Evolutionary conservation across 78 protist species (phyloP).

Genomic region (Dictyostelium intermedium): DNA sequence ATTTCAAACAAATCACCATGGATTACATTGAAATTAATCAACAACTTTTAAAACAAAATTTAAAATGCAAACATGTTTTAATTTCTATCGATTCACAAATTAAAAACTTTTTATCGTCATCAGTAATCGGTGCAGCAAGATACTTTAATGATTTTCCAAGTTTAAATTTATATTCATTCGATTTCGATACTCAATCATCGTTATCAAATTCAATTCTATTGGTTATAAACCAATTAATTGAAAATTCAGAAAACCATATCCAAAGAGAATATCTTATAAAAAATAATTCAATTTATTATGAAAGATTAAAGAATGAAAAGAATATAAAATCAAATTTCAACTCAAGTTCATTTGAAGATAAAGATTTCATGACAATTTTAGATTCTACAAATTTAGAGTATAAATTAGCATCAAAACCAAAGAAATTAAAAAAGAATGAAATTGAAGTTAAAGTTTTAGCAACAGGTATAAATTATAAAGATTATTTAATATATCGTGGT

Average conservation of each 20-base stretch:
- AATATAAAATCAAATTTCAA: neutral
- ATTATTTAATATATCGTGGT: conserved; percentile 32
- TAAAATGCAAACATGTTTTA: neutral
- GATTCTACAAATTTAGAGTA: neutral
- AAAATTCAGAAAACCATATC: neutral
- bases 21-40: conserved; percentile 42
- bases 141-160: neutral
- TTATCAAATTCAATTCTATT: neutral
- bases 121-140: neutral
- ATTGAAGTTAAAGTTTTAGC: conserved; percentile 51
- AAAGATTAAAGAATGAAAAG: conserved; percentile 11
- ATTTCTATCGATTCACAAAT: neutral
- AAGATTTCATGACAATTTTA: neutral
- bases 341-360: neutral
- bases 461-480: conserved; percentile 46
- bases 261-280: neutral
- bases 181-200: neutral
- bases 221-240: neutral
- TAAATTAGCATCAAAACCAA: neutral
- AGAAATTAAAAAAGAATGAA: conserved; percentile 7
- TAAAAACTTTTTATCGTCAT: neutral
- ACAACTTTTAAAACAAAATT: neutral
- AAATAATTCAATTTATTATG: neutral
- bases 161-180: neutral
- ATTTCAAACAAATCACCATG: neutral